Conservation (phyloP, 208 protist species). For the Leishmania turanica region DNA sequence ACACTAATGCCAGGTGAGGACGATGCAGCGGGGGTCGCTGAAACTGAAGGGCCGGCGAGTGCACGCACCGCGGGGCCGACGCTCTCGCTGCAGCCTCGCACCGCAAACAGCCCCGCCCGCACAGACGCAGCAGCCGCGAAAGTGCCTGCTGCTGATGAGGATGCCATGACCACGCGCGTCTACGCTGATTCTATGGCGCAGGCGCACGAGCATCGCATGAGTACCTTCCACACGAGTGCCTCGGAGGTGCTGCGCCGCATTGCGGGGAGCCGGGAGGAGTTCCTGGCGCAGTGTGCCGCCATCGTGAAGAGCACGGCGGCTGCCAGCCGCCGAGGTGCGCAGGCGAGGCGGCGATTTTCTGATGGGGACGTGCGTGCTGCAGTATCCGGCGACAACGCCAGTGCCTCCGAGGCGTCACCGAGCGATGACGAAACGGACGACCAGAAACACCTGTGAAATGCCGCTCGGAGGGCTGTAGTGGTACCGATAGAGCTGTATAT, state of each 20-base stretch:
- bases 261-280: slow-evolving; percentile 72
- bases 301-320: slow-evolving; percentile 56
- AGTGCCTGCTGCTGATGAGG: neutral
- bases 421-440: neutral
- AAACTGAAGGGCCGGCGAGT: neutral
- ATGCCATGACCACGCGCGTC: slow-evolving; percentile 4
- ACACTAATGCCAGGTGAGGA: slow-evolving; percentile 34
- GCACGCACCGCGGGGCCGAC: neutral
- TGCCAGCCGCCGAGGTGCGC: neutral
- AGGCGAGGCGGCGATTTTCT: neutral
- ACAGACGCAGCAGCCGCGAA: neutral
- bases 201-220: slow-evolving; percentile 62
- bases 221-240: slow-evolving; percentile 69
- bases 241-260: slow-evolving; percentile 76
- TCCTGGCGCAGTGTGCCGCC: slow-evolving; percentile 70
- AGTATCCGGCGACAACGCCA: neutral
- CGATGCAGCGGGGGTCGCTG: neutral
- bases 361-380: neutral
- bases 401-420: neutral
- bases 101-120: neutral
- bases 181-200: slow-evolving; percentile 15
- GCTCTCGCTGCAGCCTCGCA: neutral
- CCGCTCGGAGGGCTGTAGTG: neutral
- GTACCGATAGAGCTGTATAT: neutral
- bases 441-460: neutral